Percentiles rank a stretch among this genome's conserved stretches.
Evolutionary conservation across 225 moss, liverwort and hornwort species (phyloP).

Genomic region (Polytrichum commune): DNA sequence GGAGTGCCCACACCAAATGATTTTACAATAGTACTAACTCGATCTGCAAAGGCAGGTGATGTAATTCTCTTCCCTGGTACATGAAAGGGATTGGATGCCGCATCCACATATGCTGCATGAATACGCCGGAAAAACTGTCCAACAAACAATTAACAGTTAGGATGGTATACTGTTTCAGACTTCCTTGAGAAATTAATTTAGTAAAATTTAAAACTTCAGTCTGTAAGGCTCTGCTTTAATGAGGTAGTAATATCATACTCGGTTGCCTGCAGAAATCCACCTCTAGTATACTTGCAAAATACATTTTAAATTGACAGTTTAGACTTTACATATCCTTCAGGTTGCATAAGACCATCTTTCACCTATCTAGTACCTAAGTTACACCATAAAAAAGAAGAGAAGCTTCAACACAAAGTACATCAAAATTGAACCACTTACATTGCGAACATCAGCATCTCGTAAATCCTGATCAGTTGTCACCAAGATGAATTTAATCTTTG

Average conservation of each 20-base stretch:
- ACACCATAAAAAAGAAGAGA: background rate
- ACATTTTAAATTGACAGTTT: too few species aligned
- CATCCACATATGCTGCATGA: conserved; percentile 89
- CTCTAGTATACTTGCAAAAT: too few species aligned
- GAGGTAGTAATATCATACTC: too few species aligned
- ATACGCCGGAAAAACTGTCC: conserved; percentile 89
- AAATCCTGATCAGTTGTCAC: conserved; percentile 96
- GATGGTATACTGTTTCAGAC: too few species aligned
- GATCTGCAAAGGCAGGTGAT: conserved; percentile 77
- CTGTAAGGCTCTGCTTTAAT: too few species aligned
- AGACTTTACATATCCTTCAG: too few species aligned
- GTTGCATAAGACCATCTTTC: too few species aligned
- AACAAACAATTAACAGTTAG: conserved; percentile 18
- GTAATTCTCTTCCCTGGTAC: conserved; percentile 96
- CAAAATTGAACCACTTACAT: conserved; percentile 42
- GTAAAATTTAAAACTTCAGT: too few species aligned
- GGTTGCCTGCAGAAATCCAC: too few species aligned
- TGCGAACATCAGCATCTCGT: conserved; percentile 84
- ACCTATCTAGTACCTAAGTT: too few species aligned
- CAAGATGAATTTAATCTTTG: conserved; percentile 84
- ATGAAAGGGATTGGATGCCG: conserved; percentile 93
- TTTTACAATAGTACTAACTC: conserved; percentile 77
- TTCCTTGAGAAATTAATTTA: too few species aligned
- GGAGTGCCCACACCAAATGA: conserved; percentile 56
- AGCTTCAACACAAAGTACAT: background rate